Conservation (phyloP, 2,329 filamentous ascomycete species). For the Claviceps pusilla region DNA sequence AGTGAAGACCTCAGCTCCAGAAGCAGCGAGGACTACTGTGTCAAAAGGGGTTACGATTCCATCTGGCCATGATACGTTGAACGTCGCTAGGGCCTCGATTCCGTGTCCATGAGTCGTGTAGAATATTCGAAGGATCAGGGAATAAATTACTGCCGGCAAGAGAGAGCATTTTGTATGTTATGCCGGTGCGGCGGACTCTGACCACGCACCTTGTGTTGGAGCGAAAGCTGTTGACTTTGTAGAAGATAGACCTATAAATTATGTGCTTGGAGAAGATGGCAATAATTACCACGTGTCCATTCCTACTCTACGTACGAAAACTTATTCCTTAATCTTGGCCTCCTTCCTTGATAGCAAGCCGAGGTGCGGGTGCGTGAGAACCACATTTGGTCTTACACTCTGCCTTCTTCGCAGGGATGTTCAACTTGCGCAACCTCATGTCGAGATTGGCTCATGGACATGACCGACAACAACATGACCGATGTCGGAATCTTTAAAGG, state of each 20-base stretch:
- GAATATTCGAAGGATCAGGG: background rate
- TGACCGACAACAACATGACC: too few relatives aligned
- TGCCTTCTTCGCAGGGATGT: too few relatives aligned
- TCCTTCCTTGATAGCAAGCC: background rate
- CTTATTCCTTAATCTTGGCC: background rate
- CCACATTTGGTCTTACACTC: background rate
- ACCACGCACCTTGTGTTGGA: background rate
- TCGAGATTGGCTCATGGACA: too few relatives aligned
- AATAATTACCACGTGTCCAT: background rate
- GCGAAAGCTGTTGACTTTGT: background rate
- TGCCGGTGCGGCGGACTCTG: background rate
- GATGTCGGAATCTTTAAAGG: too few relatives aligned
- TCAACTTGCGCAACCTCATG: too few relatives aligned
- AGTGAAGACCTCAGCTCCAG: background rate
- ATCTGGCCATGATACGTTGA: background rate
- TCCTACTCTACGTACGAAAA: background rate
- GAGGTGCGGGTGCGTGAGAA: background rate
- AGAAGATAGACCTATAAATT: background rate
- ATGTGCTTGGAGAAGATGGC: background rate
- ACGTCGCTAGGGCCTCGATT: background rate
- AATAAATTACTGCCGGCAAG: background rate
- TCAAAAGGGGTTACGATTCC: background rate
- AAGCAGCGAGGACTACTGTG: conserved; percentile 1
- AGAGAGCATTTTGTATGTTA: background rate
- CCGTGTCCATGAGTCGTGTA: background rate